Percentiles rank a stretch among this genome's conserved stretches.
Conservation (phyloP, 2,329 filamentous ascomycete species). For the Penicillium oxalicum region DNA sequence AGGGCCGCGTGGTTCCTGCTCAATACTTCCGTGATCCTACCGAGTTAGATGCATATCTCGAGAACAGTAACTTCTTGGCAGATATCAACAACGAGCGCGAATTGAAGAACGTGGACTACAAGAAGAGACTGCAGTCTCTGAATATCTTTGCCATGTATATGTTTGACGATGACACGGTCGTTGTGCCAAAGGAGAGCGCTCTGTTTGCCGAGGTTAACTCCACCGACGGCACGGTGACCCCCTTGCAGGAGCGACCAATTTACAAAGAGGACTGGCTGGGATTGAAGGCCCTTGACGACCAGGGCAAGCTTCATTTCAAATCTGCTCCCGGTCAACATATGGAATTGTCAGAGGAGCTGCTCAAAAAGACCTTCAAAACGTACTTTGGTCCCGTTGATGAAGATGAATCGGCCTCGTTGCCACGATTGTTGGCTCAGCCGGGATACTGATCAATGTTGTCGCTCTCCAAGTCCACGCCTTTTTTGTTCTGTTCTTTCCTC, state of each 20-base stretch:
- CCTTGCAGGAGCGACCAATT: conserved; percentile 61
- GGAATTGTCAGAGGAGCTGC: conserved; percentile 60
- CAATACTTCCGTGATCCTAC: conserved; percentile 82
- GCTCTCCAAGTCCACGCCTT: neutral
- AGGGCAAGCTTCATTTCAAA: conserved; percentile 71
- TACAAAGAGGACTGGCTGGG: conserved; percentile 95
- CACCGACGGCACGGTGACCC: conserved; percentile 56
- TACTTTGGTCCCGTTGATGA: conserved; percentile 38
- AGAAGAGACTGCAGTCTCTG: conserved; percentile 60
- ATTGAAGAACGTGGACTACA: conserved; percentile 69
- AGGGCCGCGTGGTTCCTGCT: conserved; percentile 76
- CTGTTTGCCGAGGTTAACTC: conserved; percentile 87
- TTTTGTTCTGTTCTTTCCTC: conserved; percentile 5
- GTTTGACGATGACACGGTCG: conserved; percentile 79
- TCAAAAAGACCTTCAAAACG: conserved; percentile 59
- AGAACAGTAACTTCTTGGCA: conserved; percentile 78
- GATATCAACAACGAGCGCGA: conserved; percentile 91
- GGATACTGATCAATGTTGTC: conserved; percentile 2
- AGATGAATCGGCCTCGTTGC: conserved; percentile 2
- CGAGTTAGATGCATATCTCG: conserved; percentile 67
- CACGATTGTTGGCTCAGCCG: conserved; percentile 17
- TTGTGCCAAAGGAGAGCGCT: conserved; percentile 80
- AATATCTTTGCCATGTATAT: conserved; percentile 82
- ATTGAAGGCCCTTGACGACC: conserved; percentile 68
- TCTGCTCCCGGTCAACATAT: conserved; percentile 75